These are phyloP conservation scores for Bombardia bombarda DNA, from an alignment of 495 filamentous ascomycete species.

Conservation along the genomic window DNA sequence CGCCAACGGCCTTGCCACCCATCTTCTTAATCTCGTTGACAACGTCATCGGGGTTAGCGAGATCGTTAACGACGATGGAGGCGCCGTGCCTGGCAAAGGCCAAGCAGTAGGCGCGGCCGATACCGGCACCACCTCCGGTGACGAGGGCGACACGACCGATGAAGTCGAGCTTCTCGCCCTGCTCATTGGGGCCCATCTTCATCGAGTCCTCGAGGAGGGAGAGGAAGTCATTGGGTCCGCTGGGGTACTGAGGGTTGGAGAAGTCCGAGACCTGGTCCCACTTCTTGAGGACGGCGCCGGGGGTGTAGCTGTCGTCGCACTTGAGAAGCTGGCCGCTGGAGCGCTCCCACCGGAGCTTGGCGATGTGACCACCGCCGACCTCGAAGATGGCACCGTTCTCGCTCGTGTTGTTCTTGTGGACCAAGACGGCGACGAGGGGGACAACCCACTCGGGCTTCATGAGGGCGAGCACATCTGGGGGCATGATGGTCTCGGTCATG, in stretches of 20 bases:
- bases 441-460: constrained; percentile 96
- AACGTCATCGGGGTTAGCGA: constrained; percentile 84
- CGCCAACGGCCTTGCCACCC: constrained; percentile 86
- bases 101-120: constrained; percentile 87
- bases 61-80: constrained; percentile 88
- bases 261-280: constrained; percentile 88
- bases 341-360: constrained; percentile 94
- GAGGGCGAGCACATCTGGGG: constrained; percentile 79
- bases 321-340: constrained; percentile 86
- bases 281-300: constrained; percentile 76
- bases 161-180: constrained; percentile 76
- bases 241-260: constrained; percentile 74
- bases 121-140: constrained; percentile 87
- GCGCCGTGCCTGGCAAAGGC: constrained; percentile 88
- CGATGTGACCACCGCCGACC: constrained; percentile 85
- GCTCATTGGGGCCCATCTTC: constrained; percentile 64
- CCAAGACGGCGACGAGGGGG: constrained; percentile 82
- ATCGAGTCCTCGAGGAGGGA: constrained; percentile 75
- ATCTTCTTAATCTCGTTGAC: constrained; percentile 86
- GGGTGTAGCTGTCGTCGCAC: constrained; percentile 80
- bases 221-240: constrained; percentile 85
- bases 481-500: constrained; percentile 98
- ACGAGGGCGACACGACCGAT: constrained; percentile 86
- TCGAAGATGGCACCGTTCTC: constrained; percentile 91
- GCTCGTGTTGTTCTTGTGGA: constrained; percentile 76